Base-by-base conservation (phyloP, 257 asterid species). In the Solanum ossicruentum region DNA sequence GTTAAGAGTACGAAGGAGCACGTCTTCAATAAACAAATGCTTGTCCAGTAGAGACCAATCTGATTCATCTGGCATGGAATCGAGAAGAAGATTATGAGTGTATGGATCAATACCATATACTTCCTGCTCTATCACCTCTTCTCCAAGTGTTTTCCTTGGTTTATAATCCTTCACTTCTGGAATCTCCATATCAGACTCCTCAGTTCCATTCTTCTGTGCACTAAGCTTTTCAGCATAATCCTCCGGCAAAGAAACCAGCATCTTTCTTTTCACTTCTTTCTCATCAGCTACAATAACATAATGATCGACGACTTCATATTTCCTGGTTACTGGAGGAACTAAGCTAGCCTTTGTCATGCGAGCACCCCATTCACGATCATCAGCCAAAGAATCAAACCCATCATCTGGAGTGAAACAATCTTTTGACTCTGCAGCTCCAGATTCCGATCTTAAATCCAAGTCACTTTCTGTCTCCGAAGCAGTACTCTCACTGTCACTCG, bases 301-400 rank as follows among this genome's bases (percentile, higher is more conserved):
- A 83, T 93, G 97, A 89, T 97, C 98, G 83, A 95, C 94, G 84
- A 93, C 96, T 86, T 97, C 99, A 80, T 97, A 97, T 85, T 95
- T 97, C 88, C 99, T 90, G 45, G 99, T 95, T 60, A 97, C 98
- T 69, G 99, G 99, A 66, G 99, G 99, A 66, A 95, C 99, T 77
- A 97, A 96, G 90, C 99, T 89, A 69, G 95, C 91, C 92, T 95
- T 94, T 20, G 99, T 97, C 99, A 97, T 97, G 78, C 99, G 98
- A 78, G 98, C 98, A 84, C 99, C 99, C 98, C 98, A 97, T 88
- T 94, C 99, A 77, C 98, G 98, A 20, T 97, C 99, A 87, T 97
- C 98, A 83, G 94, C 90, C 84, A 91, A 89, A 80, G 97, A 88
- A 91, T 97, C 99, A 82, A 90, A 88, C 85, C 94, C 98, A 85